phyloP scores from a whole-genome alignment of 176 grass and related monocot genomes.

The Triticum turgidum region DNA sequence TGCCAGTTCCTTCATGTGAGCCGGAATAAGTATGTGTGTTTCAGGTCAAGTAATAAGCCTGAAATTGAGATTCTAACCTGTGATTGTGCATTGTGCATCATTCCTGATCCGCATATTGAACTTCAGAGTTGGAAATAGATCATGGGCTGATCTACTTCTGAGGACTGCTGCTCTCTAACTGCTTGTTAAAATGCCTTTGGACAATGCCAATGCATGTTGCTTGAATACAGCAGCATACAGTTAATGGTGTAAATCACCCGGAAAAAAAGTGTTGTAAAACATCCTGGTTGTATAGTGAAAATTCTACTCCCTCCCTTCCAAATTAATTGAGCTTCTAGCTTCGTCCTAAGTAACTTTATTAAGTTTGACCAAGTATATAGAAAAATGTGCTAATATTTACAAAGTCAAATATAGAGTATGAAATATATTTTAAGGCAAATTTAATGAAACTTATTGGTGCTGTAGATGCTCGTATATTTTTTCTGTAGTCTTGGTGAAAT shows the following conservation, averaged over 20 bases:
- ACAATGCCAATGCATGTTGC: background rate
- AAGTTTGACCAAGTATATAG: no score
- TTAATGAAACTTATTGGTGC: no score
- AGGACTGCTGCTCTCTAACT: background rate
- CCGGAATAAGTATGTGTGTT: background rate
- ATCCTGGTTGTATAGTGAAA: background rate
- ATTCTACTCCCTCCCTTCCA: background rate
- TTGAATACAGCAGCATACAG: slow-evolving; percentile 14
- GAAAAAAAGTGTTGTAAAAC: background rate
- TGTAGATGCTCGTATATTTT: no score
- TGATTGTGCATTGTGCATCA: slow-evolving; percentile 1
- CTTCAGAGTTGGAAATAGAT: background rate
- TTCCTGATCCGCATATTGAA: background rate
- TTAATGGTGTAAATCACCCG: background rate
- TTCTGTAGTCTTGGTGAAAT: no score
- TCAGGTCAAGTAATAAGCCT: background rate
- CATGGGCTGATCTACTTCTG: background rate
- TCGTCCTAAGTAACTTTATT: no score
- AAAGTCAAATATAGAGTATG: no score
- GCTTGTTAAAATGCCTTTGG: background rate
- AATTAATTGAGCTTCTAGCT: no score
- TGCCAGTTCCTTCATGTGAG: background rate
- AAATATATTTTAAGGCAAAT: no score
- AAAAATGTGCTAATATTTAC: no score
- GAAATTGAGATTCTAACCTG: background rate